phyloP scores from a whole-genome alignment of 164 flowering plant genomes.

The Stephania cephalantha region DNA sequence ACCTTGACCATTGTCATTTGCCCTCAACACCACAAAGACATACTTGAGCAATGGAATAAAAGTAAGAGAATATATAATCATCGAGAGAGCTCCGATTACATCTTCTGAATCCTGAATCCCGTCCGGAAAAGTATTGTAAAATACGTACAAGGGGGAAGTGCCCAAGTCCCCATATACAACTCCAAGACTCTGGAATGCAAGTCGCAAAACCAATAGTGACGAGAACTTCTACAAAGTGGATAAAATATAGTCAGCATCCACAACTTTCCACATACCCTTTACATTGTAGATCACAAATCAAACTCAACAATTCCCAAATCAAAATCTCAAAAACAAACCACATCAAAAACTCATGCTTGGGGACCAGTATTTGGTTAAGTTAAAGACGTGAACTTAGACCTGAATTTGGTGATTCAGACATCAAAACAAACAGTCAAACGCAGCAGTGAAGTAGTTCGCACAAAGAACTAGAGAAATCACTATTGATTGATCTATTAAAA shows the following conservation, averaged over 20 bases:
- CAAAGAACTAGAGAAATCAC: background rate
- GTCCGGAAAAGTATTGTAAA: slow-evolving; percentile 84
- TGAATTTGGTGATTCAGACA: background rate
- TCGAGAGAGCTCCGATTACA: slow-evolving; percentile 85
- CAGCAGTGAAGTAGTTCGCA: background rate
- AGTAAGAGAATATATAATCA: slow-evolving; percentile 90
- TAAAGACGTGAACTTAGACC: background rate
- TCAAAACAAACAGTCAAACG: background rate
- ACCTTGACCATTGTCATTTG: slow-evolving; percentile 98
- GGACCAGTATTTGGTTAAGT: background rate
- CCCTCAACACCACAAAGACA: slow-evolving; percentile 74
- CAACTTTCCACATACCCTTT: background rate
- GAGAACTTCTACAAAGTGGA: slow-evolving; percentile 60
- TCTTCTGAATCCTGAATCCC: slow-evolving; percentile 66
- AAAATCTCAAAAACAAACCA: background rate
- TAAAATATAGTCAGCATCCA: slow-evolving; percentile 1
- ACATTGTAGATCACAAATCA: slow-evolving; percentile 1
- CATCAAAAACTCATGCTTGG: background rate
- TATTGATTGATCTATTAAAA: background rate
- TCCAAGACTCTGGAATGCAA: slow-evolving; percentile 92
- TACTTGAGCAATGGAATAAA: slow-evolving; percentile 86
- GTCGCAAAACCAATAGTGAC: slow-evolving; percentile 60
- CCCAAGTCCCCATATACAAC: slow-evolving; percentile 98
- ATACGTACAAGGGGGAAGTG: slow-evolving; percentile 93
- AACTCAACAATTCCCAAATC: background rate